These are phyloP conservation scores for Punctularia strigosozonata DNA, from an alignment of 768 basidiomycete genomes.

Conservation along the genomic window DNA sequence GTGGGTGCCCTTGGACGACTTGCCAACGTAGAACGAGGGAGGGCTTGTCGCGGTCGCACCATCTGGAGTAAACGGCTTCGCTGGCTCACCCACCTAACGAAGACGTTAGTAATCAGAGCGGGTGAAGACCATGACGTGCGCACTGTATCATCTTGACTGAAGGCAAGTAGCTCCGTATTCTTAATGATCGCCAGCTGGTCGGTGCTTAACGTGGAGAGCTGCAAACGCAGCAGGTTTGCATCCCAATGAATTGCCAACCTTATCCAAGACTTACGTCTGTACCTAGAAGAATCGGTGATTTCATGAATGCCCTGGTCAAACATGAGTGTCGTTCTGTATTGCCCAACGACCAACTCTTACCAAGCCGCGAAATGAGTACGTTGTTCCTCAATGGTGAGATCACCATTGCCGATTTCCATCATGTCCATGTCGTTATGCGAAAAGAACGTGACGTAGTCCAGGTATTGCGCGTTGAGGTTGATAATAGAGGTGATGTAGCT, in stretches of 20 bases:
- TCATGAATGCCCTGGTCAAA: too few species aligned
- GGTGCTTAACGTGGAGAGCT: constrained; percentile 29
- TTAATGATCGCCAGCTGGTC: constrained; percentile 36
- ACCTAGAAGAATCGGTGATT: constrained; percentile 42
- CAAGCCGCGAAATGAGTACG: constrained; percentile 49
- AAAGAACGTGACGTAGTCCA: constrained; percentile 31
- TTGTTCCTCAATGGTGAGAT: constrained; percentile 34
- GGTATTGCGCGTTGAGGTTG: constrained; percentile 26
- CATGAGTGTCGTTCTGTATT: too few species aligned
- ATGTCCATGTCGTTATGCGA: constrained; percentile 51
- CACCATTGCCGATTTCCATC: constrained; percentile 41
- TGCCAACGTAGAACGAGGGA: constrained; percentile 41
- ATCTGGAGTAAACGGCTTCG: constrained; percentile 33
- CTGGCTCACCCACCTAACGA: constrained; percentile 33
- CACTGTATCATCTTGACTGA: constrained; percentile 41
- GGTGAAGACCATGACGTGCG: too few species aligned
- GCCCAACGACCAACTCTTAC: too few species aligned
- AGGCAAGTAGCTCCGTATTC: constrained; percentile 40
- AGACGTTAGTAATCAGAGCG: too few species aligned
- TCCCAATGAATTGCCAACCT: constrained; percentile 3
- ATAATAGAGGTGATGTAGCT: constrained; percentile 36
- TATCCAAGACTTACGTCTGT: constrained; percentile 22
- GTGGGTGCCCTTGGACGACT: constrained; percentile 36
- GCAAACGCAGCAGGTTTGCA: neutral
- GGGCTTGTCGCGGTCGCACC: constrained; percentile 28